These are phyloP conservation scores for Endocladia muricata DNA, from an alignment of 31 red algal species.

Conservation along the genomic window DNA sequence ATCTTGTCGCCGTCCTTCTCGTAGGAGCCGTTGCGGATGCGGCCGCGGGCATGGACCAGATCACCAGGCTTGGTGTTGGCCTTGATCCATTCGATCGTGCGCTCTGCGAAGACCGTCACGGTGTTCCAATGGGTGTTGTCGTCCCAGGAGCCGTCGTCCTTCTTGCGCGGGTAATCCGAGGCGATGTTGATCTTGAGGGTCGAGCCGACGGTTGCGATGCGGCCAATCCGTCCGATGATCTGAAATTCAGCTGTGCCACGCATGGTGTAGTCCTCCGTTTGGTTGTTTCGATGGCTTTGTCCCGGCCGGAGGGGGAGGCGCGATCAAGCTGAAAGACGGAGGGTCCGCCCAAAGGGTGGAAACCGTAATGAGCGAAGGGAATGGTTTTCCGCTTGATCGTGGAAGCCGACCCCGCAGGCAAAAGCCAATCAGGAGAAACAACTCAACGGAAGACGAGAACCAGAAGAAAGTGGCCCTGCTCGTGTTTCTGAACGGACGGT, in stretches of 20 bases:
- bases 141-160: slow-evolving; percentile 2
- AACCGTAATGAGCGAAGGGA: too few species aligned
- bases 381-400: too few species aligned
- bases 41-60: neutral
- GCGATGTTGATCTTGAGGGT: slow-evolving; percentile 4
- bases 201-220: slow-evolving; percentile 2
- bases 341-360: too few species aligned
- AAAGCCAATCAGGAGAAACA: too few species aligned
- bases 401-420: too few species aligned
- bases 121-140: slow-evolving; percentile 1
- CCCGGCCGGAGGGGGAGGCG: too few species aligned
- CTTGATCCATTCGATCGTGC: slow-evolving; percentile 3
- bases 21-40: slow-evolving; percentile 2
- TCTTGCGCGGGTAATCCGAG: slow-evolving; percentile 3
- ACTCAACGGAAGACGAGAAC: too few species aligned
- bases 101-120: slow-evolving; percentile 3
- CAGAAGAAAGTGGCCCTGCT: too few species aligned
- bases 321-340: too few species aligned
- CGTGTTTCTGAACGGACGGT: too few species aligned
- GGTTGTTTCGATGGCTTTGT: too few species aligned
- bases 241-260: slow-evolving; percentile 5
- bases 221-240: slow-evolving; percentile 3
- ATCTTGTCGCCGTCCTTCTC: slow-evolving; percentile 3
- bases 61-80: neutral
- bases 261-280: too few species aligned